Evolutionary conservation across 208 protist species (phyloP).

Genomic region (Vickermania ingenoplastis): DNA sequence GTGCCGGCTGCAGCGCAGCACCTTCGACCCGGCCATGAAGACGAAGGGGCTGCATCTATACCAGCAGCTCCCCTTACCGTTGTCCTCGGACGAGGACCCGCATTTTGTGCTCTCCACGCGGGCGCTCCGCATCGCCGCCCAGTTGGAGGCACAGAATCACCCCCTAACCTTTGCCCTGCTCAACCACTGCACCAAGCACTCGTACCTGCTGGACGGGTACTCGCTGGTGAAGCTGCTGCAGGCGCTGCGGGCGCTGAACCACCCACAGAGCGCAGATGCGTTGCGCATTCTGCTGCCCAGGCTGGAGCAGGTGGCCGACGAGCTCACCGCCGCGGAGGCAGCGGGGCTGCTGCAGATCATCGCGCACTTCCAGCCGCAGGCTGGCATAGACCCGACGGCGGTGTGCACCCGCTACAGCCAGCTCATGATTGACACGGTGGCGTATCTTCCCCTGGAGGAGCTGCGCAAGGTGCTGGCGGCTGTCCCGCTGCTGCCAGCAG

Average conservation of each 20-base stretch:
- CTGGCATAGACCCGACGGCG: conserved; percentile 14
- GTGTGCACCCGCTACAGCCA: conserved; percentile 4
- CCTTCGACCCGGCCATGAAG: conserved; percentile 29
- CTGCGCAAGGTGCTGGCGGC: background rate
- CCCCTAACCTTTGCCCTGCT: conserved; percentile 55
- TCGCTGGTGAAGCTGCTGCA: conserved; percentile 26
- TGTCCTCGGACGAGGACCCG: conserved; percentile 62
- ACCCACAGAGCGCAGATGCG: conserved; percentile 47
- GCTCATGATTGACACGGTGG: conserved; percentile 19
- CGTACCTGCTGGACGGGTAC: conserved; percentile 57
- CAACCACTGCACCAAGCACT: conserved; percentile 64
- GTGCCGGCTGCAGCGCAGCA: conserved; percentile 25
- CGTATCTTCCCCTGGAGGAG: conserved; percentile 12
- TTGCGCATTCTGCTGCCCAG: conserved; percentile 50
- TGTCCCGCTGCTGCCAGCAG: background rate
- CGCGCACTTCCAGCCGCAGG: conserved; percentile 14
- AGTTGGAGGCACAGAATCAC: conserved; percentile 37
- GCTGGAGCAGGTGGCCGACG: conserved; percentile 31
- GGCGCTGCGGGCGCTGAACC: conserved; percentile 30
- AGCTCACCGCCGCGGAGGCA: conserved; percentile 39
- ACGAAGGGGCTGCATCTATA: conserved; percentile 35
- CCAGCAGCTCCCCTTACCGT: conserved; percentile 43
- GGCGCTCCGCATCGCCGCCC: conserved; percentile 44
- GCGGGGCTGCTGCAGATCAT: conserved; percentile 27
- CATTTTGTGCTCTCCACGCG: conserved; percentile 36